Base-by-base conservation (phyloP, 805 yeast genomes). In the Grigorovia transvaalensis region DNA sequence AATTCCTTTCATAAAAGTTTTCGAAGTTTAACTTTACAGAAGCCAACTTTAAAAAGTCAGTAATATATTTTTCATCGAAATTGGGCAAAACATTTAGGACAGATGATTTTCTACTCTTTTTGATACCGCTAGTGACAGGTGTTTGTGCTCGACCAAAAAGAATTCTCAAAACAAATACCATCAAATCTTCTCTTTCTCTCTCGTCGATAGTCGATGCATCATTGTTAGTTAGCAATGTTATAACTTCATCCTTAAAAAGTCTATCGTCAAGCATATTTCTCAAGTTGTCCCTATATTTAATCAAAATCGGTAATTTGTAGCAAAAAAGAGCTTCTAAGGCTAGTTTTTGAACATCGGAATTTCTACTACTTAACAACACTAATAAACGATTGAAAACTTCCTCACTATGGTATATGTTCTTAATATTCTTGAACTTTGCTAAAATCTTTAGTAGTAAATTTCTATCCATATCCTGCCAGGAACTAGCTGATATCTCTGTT, bases 61-160 rank as follows among this genome's bases (percentile, higher is more conserved):
- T 64, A 23, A 89, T 75, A 57, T 79, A 75, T 6, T 70, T 62
- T 17, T 76, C 76, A 2, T 73, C 66, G 47, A 88, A 71, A 54
- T 74, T 80, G 4, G 86, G 83, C 48, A 88, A 66, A 7, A 81
- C 71, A 20, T 82, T 74, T 12, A 87, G 72, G 9, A 87, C 83
- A 9, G 93, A 87, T 59, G 74, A 76, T 56, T 88, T 85, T 57
- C 85, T 77, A 35, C 89, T 82, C 51, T 79, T 77, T 61, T 86
- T 86, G 30, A 82, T 77, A 53, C 88, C 88, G 64, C 85, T 82
- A 1, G 79, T 71, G 51, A 74, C 77, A 43, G 82, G 74, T 1
- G 83, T 76, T 67, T 88, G 95, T 9, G 89, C 88, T 52, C 95
- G 76, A 9, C 98, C 98, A 67, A 84, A 91, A 19, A 93, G 70